phyloP scores from a whole-genome alignment of 2,329 filamentous ascomycete genomes.

The Talaromyces funiculosus region DNA sequence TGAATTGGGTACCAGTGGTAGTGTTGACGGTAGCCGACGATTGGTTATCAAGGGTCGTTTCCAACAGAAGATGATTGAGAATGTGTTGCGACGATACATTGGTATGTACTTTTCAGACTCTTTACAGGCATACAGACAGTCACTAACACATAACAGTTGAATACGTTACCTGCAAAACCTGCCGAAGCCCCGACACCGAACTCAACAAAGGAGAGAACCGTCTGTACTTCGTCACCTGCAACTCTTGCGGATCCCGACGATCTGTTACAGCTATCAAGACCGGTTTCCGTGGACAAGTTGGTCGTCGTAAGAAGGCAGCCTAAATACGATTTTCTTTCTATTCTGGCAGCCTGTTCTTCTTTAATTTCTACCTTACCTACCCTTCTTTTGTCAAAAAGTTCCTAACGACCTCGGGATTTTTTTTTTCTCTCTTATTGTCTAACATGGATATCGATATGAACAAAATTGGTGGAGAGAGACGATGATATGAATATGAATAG shows the following conservation, averaged over 20 bases:
- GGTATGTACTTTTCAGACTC: slow-evolving; percentile 50
- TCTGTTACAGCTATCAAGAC: slow-evolving; percentile 98
- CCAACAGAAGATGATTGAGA: slow-evolving; percentile 99
- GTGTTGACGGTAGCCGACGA: slow-evolving; percentile 84
- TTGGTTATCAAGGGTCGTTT: slow-evolving; percentile 99
- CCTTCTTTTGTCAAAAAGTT: background rate
- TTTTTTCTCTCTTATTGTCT: slow-evolving; percentile 5
- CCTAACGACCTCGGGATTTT: slow-evolving; percentile 10
- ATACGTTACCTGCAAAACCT: slow-evolving; percentile 99
- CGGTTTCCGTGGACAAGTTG: slow-evolving; percentile 99
- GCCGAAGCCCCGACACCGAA: slow-evolving; percentile 88
- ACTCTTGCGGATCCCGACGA: slow-evolving; percentile 74
- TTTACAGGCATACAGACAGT: too few relatives aligned
- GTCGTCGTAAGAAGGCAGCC: slow-evolving; percentile 86
- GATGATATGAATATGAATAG: slow-evolving; percentile 11
- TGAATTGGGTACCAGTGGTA: slow-evolving; percentile 94
- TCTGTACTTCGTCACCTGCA: slow-evolving; percentile 98
- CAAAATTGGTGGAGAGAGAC: slow-evolving; percentile 6
- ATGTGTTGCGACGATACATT: slow-evolving; percentile 91
- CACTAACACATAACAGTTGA: slow-evolving; percentile 54
- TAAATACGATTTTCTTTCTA: slow-evolving; percentile 8
- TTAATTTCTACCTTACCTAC: background rate
- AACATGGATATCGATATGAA: slow-evolving; percentile 11
- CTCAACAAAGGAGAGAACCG: slow-evolving; percentile 99
- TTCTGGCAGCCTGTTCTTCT: background rate